phyloP scores from a whole-genome alignment of 2,329 filamentous ascomycete species.

The Zelopaecilomyces penicillatus region DNA sequence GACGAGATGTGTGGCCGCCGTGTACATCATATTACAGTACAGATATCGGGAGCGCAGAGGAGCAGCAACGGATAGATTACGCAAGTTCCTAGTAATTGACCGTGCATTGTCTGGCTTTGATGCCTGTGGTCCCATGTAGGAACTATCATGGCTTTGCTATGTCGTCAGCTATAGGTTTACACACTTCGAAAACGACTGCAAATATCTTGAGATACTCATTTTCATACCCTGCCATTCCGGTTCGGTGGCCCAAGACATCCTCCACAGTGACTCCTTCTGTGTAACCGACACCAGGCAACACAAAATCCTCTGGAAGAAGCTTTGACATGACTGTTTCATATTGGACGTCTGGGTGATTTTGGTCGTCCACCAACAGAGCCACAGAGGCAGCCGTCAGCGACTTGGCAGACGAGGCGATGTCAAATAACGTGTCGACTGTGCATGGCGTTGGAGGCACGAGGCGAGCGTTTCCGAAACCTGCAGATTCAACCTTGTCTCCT shows the following conservation, averaged over 20 bases:
- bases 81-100: constrained; percentile 19
- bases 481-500: constrained; percentile 11
- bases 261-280: constrained; percentile 15
- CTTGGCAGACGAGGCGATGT: constrained; percentile 19
- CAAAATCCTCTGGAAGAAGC: constrained; percentile 19
- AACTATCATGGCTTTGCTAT: constrained; percentile 15
- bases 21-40: constrained; percentile 23
- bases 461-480: constrained; percentile 15
- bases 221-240: constrained; percentile 15
- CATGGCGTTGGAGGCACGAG: constrained; percentile 11
- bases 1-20: constrained; percentile 16
- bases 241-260: constrained; percentile 18
- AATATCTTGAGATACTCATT: neutral
- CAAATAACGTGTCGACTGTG: constrained; percentile 19
- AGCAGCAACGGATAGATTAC: constrained; percentile 16
- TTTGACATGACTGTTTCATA: constrained; percentile 17
- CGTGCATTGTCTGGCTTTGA: constrained; percentile 13
- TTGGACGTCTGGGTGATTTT: constrained; percentile 14
- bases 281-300: constrained; percentile 14
- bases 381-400: constrained; percentile 19
- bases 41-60: constrained; percentile 16
- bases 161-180: neutral
- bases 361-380: constrained; percentile 16
- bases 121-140: constrained; percentile 13
- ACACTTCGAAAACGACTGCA: neutral